These are phyloP conservation scores for Schizochytrium sp. DNA, from an alignment of 108 stramenopile genomes.

Conservation along the genomic window DNA sequence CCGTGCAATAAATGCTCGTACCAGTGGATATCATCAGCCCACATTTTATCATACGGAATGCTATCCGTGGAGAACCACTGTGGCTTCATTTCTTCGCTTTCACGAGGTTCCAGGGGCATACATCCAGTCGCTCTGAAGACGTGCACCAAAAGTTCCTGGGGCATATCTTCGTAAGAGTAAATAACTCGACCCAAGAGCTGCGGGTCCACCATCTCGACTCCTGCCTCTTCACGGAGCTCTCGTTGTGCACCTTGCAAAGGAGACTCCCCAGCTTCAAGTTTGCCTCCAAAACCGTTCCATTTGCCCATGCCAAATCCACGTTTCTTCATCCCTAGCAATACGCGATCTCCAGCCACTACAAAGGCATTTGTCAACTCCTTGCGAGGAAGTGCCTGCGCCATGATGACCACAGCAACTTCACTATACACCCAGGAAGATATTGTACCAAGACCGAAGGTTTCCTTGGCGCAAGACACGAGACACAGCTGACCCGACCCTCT, in stretches of 20 bases:
- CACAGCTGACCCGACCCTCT: too few relatives aligned
- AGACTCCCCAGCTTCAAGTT: slow-evolving; percentile 66
- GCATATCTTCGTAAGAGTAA: slow-evolving; percentile 62
- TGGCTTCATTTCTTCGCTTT: slow-evolving; percentile 70
- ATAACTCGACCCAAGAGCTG: slow-evolving; percentile 50
- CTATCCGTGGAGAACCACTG: slow-evolving; percentile 63
- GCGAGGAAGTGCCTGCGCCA: neutral
- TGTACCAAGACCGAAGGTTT: too few relatives aligned
- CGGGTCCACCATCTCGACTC: slow-evolving; percentile 5
- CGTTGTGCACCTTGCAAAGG: slow-evolving; percentile 60
- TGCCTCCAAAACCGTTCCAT: slow-evolving; percentile 72
- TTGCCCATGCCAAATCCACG: slow-evolving; percentile 70
- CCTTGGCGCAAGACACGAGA: too few relatives aligned
- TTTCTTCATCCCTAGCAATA: slow-evolving; percentile 71
- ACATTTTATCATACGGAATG: slow-evolving; percentile 66
- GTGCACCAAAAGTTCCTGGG: slow-evolving; percentile 64
- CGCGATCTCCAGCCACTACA: slow-evolving; percentile 32
- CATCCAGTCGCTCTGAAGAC: slow-evolving; percentile 62
- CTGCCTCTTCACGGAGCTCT: slow-evolving; percentile 67
- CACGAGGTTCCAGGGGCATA: slow-evolving; percentile 32
- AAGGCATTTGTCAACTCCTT: slow-evolving; percentile 45
- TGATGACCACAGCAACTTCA: too few relatives aligned
- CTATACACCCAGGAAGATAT: too few relatives aligned
- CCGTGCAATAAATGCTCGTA: slow-evolving; percentile 16
- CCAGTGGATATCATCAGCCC: slow-evolving; percentile 70